Evolutionary conservation across 2,329 filamentous ascomycete genomes (phyloP).

Genomic region (Fonsecaea pugnacius): DNA sequence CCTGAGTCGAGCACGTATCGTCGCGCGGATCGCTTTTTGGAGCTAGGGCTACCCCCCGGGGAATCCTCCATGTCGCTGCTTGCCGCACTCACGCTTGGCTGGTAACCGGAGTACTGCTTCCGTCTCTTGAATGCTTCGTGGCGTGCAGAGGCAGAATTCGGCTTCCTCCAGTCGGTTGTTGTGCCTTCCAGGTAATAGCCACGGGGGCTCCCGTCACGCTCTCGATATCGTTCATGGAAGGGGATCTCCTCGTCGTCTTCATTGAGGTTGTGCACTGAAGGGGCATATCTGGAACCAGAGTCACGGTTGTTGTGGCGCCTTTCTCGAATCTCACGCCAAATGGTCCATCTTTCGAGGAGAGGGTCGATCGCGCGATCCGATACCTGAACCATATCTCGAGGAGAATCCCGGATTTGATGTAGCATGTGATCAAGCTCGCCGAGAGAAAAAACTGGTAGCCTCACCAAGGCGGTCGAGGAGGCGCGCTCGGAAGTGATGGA

Average conservation of each 20-base stretch:
- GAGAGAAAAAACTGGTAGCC: constrained; percentile 41
- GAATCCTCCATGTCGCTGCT: constrained; percentile 43
- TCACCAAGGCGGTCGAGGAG: constrained; percentile 35
- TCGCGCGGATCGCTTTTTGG: constrained; percentile 28
- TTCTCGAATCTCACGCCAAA: constrained; percentile 35
- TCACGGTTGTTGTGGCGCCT: constrained; percentile 26
- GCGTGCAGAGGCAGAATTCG: constrained; percentile 46
- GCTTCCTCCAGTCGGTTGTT: constrained; percentile 45
- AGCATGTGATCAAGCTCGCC: constrained; percentile 43
- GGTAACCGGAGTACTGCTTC: constrained; percentile 43
- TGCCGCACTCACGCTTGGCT: constrained; percentile 42
- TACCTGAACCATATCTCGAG: constrained; percentile 47
- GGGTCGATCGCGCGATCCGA: constrained; percentile 44
- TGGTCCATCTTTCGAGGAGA: constrained; percentile 41
- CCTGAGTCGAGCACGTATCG: constrained; percentile 36
- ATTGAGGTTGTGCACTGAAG: constrained; percentile 35
- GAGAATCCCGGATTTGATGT: constrained; percentile 43
- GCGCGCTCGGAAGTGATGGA: constrained; percentile 28
- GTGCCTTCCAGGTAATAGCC: constrained; percentile 45
- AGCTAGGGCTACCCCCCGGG: constrained; percentile 30
- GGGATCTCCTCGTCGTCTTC: constrained; percentile 34
- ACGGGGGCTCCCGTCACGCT: constrained; percentile 35
- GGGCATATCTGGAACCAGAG: constrained; percentile 27
- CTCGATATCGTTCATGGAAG: constrained; percentile 38
- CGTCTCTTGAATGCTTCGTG: constrained; percentile 41